Base-by-base conservation (phyloP, 164 flowering plant genomes). In the Kalanchoe fedtschenkoi region DNA sequence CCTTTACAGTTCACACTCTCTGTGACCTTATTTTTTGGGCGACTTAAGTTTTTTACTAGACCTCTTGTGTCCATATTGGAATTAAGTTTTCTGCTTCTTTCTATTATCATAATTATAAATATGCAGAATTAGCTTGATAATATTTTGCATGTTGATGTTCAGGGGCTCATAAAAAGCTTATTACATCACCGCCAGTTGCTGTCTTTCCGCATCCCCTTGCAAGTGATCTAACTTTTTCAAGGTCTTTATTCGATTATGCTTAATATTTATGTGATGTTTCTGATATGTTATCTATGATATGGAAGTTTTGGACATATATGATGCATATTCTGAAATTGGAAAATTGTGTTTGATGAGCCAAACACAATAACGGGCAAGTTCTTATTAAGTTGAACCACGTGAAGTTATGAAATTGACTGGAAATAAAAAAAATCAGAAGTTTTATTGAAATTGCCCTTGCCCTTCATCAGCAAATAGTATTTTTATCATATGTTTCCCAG, bases 171-270 rank as follows among this genome's bases (percentile, higher is more conserved):
- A 90, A 90, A 73, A 82, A 82, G 73, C 91, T 90, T 42, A 93
- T 93, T 46, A 70, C 87, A 59, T 93, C 98, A 6, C 97, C 98
- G 39, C 98, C 98, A 2, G 95, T 90, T 66, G 97, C 97, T 22
- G 85, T 93, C 59, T 90, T 90, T 67, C 98, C 97, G 65, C 98
- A 93, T 65, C 96, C 97, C 44, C 96, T 90, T 70, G 87, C 92
- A 55, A 90, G 83, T 76, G 97, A 93, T 73, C 92, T 93, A 65
- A 93, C 68, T 63, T 93, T 93, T 70, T 62, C 81, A 56, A 86
- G 97, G 98, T 93, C 46, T 69, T 70, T 71, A 3, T 29, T 60
- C 34, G 43, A 61, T 29, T 29, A 6, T 32, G 26, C 41, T 34
- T 34, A 19, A 37, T 17, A 34, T 13, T 32, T 32, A n/a, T 26